phyloP scores from a whole-genome alignment of 169 alveolate genomes.

The Cryptosporidium tyzzeri region DNA sequence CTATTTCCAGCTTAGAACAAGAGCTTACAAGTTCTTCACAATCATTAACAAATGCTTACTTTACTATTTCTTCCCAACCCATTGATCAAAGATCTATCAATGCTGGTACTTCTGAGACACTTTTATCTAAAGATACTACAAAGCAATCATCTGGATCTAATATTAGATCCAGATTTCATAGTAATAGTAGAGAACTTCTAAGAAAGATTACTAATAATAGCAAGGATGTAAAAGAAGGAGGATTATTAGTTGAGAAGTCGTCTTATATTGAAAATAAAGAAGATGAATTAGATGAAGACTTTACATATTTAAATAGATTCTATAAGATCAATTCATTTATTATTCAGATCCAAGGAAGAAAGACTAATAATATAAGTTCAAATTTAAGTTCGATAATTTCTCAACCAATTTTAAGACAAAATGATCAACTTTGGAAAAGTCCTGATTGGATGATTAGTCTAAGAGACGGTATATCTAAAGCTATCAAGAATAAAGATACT shows the following conservation, averaged over 20 bases:
- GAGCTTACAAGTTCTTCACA: background rate
- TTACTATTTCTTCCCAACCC: background rate
- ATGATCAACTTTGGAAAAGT: constrained; percentile 19
- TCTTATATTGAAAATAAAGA: background rate
- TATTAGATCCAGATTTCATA: constrained; percentile 30
- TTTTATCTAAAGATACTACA: background rate
- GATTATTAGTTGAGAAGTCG: background rate
- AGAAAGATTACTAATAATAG: constrained; percentile 26
- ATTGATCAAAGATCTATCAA: background rate
- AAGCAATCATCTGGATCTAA: constrained; percentile 12
- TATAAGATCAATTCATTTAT: constrained; percentile 12
- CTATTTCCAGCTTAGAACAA: background rate
- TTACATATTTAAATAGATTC: constrained; percentile 9
- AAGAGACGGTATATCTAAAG: background rate
- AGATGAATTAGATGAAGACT: constrained; percentile 32
- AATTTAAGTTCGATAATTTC: background rate
- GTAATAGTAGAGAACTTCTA: constrained; percentile 44
- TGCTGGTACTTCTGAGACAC: background rate
- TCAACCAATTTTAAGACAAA: constrained; percentile 25
- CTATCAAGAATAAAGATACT: background rate
- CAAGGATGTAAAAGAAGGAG: background rate
- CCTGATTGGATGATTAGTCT: constrained; percentile 53
- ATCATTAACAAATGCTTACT: background rate
- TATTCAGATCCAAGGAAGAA: background rate
- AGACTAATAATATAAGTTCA: background rate